These are phyloP conservation scores for Sanghuangporus sanghuang DNA, from an alignment of 1,284 basidiomycete genomes.

Conservation along the genomic window DNA sequence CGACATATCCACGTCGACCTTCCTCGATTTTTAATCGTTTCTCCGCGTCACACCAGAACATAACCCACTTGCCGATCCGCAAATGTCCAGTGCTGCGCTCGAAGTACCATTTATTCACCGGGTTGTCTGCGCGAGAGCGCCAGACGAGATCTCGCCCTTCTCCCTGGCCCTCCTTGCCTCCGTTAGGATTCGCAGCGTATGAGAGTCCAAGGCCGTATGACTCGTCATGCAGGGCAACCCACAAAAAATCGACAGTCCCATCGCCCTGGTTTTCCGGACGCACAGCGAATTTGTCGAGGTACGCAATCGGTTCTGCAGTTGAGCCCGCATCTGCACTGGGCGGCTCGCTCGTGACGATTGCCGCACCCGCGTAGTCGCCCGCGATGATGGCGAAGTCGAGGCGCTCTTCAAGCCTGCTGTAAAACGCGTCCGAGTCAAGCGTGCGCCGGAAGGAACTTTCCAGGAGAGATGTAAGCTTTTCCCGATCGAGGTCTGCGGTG, in stretches of 20 bases:
- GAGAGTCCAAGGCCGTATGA: slow-evolving; percentile 94
- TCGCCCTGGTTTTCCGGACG: slow-evolving; percentile 93
- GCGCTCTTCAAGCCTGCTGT: slow-evolving; percentile 63
- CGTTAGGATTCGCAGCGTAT: slow-evolving; percentile 93
- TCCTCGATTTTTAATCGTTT: slow-evolving; percentile 67
- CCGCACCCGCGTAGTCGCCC: slow-evolving; percentile 94
- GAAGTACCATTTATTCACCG: slow-evolving; percentile 99
- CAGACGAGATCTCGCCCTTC: slow-evolving; percentile 94
- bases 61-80: slow-evolving; percentile 77
- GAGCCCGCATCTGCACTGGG: slow-evolving; percentile 27
- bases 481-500: slow-evolving; percentile 61
- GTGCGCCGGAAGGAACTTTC: slow-evolving; percentile 82
- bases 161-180: slow-evolving; percentile 85
- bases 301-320: slow-evolving; percentile 59
- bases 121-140: slow-evolving; percentile 90
- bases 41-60: slow-evolving; percentile 99
- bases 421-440: slow-evolving; percentile 77
- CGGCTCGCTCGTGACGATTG: slow-evolving; percentile 87
- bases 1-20: slow-evolving; percentile 51
- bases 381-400: slow-evolving; percentile 95
- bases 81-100: slow-evolving; percentile 92
- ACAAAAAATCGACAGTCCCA: slow-evolving; percentile 98
- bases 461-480: slow-evolving; percentile 75
- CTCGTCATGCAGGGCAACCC: slow-evolving; percentile 98
- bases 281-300: slow-evolving; percentile 99